phyloP scores from a whole-genome alignment of 1,284 basidiomycete genomes.

The Peniophora sp. region DNA sequence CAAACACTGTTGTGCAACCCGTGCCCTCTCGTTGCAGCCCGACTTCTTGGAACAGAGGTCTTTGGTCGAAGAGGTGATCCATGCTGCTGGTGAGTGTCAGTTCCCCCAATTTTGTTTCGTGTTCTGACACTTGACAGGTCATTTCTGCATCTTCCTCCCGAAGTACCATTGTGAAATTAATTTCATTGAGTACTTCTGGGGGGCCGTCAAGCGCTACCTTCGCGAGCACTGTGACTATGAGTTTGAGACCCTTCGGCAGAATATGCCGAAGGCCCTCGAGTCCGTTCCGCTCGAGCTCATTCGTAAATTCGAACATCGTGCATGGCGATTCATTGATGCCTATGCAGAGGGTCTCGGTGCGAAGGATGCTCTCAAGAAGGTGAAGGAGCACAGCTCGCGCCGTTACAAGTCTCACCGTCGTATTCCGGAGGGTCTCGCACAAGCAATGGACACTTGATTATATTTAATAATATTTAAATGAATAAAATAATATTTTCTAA shows the following conservation, averaged over 20 bases:
- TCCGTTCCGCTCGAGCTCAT: constrained; percentile 15
- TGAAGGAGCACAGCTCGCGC: constrained; percentile 15
- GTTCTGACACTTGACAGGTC: constrained; percentile 11
- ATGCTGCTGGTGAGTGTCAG: constrained; percentile 5
- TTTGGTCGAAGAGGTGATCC: constrained; percentile 22
- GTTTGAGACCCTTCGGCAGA: constrained; percentile 15
- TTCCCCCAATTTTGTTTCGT: background rate
- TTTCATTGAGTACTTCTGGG: constrained; percentile 27
- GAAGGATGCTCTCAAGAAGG: constrained; percentile 17
- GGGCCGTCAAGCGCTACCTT: constrained; percentile 19
- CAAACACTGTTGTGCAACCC: constrained; percentile 16
- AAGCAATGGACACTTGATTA: background rate
- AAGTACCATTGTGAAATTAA: constrained; percentile 30
- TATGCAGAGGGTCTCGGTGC: constrained; percentile 15
- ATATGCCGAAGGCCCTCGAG: constrained; percentile 14
- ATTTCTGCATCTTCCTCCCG: constrained; percentile 21
- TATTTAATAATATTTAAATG: too few relatives aligned
- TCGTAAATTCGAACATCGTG: constrained; percentile 19
- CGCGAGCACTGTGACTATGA: constrained; percentile 18
- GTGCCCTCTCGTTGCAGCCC: constrained; percentile 17
- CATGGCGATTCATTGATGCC: constrained; percentile 16
- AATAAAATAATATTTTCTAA: too few relatives aligned
- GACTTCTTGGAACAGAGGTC: constrained; percentile 15
- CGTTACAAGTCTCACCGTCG: constrained; percentile 18
- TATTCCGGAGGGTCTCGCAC: constrained; percentile 14